Conservation (phyloP, 2,329 filamentous ascomycete genomes). For the Cladophialophora chaetospira region DNA sequence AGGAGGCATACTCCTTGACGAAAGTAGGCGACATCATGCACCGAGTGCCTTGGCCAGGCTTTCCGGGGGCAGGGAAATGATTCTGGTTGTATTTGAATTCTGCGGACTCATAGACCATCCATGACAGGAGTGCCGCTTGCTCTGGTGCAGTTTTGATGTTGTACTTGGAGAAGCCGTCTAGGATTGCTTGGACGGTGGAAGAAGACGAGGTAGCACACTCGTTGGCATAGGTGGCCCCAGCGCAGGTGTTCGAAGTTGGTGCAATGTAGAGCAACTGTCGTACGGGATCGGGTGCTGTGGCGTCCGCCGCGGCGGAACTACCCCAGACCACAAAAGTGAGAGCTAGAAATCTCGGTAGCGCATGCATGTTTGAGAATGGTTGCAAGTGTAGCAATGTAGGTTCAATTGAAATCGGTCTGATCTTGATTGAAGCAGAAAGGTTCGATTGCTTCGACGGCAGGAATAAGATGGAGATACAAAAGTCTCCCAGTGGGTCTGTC, state of each 20-base stretch:
- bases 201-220: slow-evolving; percentile 27
- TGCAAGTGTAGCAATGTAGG: no score
- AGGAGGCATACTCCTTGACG: slow-evolving; percentile 58
- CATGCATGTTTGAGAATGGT: no score
- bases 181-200: slow-evolving; percentile 46
- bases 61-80: slow-evolving; percentile 49
- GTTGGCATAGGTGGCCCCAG: slow-evolving; percentile 8
- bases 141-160: slow-evolving; percentile 56
- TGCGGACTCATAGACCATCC: slow-evolving; percentile 71
- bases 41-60: slow-evolving; percentile 70
- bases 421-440: no score
- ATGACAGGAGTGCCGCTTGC: slow-evolving; percentile 69
- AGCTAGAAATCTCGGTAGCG: no score
- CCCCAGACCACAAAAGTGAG: no score
- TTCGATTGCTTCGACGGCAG: no score
- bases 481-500: no score
- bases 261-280: slow-evolving; percentile 27
- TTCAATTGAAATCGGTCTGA: no score
- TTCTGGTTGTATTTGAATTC: slow-evolving; percentile 74
- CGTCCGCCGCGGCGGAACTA: background rate
- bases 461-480: no score
- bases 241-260: slow-evolving; percentile 25
- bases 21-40: slow-evolving; percentile 64
- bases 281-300: slow-evolving; percentile 13
- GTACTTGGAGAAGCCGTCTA: slow-evolving; percentile 60